These are phyloP conservation scores for Tinospora cordifolia DNA, from an alignment of 164 flowering plant species.

Conservation along the genomic window DNA sequence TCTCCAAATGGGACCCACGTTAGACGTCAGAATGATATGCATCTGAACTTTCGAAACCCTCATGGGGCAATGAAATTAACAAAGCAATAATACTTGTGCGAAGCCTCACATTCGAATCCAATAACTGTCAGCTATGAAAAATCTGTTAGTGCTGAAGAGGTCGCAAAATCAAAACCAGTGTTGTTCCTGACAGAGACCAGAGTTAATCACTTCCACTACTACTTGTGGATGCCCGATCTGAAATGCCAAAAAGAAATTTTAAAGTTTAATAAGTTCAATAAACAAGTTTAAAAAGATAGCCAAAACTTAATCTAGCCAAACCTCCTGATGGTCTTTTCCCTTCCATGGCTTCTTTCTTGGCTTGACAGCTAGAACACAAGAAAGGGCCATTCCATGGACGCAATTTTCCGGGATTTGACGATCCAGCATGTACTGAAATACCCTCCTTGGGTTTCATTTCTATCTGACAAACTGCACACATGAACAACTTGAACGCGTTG, in stretches of 20 bases:
- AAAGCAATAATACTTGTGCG: conserved; percentile 1
- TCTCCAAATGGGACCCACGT: conserved; percentile 7
- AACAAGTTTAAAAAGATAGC: not conserved
- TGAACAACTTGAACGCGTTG: conserved; percentile 90
- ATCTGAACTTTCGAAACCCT: conserved; percentile 13
- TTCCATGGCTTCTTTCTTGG: conserved; percentile 98
- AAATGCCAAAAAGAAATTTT: conserved; percentile 9
- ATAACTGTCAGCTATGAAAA: conserved; percentile 20
- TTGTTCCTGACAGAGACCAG: conserved; percentile 3
- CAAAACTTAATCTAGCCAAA: conserved; percentile 9
- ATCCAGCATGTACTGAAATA: conserved; percentile 70
- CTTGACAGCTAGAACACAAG: conserved; percentile 80
- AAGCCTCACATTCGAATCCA: conserved; percentile 14
- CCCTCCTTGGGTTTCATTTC: conserved; percentile 93
- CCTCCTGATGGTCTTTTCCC: conserved; percentile 77
- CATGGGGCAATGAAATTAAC: conserved; percentile 10
- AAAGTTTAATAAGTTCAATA: not conserved
- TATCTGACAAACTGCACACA: conserved; percentile 89
- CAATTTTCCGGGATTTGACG: conserved; percentile 43
- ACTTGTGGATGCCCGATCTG: conserved; percentile 39
- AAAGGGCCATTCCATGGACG: conserved; percentile 99
- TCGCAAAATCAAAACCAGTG: conserved; percentile 15
- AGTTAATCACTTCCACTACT: conserved; percentile 62
- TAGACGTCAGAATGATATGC: conserved; percentile 14
- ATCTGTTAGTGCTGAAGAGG: conserved; percentile 24